Conservation (phyloP, 306 rosid genomes). For the Nissolia schottii region DNA sequence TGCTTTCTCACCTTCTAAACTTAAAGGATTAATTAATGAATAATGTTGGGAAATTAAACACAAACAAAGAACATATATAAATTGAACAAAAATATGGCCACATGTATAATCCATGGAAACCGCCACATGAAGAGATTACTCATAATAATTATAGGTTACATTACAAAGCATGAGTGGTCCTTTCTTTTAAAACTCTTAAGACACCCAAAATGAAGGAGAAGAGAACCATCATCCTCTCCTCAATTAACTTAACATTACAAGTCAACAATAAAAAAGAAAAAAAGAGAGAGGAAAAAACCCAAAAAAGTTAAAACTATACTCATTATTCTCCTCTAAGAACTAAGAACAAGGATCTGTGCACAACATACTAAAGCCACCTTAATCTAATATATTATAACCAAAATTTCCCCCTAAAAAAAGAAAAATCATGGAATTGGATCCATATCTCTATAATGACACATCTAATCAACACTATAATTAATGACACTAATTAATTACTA, state of each 20-base stretch:
- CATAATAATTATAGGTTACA: neutral
- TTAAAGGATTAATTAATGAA: neutral
- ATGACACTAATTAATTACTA: neutral
- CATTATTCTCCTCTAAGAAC: neutral
- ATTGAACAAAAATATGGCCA: neutral
- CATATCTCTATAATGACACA: neutral
- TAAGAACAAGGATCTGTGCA: neutral
- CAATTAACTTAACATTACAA: neutral
- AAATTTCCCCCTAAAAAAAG: conserved; percentile 3
- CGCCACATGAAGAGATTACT: neutral
- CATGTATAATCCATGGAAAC: no score
- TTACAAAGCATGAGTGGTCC: conserved; percentile 19
- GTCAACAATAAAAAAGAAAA: neutral
- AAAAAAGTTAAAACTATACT: neutral
- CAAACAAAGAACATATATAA: neutral
- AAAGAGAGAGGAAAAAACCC: neutral
- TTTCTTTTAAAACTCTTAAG: conserved; percentile 32
- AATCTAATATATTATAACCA: no score
- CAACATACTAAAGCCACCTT: neutral
- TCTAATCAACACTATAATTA: neutral
- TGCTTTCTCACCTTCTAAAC: neutral
- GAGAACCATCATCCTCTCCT: conserved; percentile 8
- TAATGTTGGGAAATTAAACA: neutral
- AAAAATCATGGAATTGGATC: conserved; percentile 4
- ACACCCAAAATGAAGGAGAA: conserved; percentile 26